phyloP scores from a whole-genome alignment of 352 stramenopile genomes.

The Pythium apleroticum region DNA sequence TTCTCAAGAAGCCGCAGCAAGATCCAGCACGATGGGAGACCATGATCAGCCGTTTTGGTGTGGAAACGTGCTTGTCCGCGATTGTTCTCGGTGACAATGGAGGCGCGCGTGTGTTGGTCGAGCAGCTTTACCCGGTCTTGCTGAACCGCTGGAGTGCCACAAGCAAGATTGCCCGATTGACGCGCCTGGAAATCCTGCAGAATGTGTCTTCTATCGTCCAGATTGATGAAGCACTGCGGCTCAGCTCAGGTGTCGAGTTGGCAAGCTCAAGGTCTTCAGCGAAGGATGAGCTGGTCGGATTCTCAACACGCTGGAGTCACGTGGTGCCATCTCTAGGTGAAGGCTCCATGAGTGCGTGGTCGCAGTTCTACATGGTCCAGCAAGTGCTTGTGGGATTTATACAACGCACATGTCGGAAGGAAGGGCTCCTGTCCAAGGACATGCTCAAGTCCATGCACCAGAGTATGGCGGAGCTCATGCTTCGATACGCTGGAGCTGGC shows the following conservation, averaged over 20 bases:
- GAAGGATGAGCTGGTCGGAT: constrained; percentile 11
- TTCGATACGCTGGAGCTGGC: constrained; percentile 66
- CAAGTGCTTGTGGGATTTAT: constrained; percentile 36
- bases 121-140: constrained; percentile 57
- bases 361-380: constrained; percentile 65
- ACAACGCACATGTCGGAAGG: constrained; percentile 27
- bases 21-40: constrained; percentile 39
- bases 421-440: constrained; percentile 37
- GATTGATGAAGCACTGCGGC: constrained; percentile 49
- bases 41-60: constrained; percentile 44
- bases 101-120: constrained; percentile 51
- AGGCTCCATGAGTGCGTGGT: constrained; percentile 58
- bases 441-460: constrained; percentile 30
- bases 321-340: constrained; percentile 44
- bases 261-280: background rate
- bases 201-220: constrained; percentile 63
- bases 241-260: constrained; percentile 6
- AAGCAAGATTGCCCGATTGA: constrained; percentile 40
- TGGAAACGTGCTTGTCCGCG: constrained; percentile 50
- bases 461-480: constrained; percentile 46
- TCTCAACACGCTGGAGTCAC: constrained; percentile 42
- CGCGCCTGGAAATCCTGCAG: constrained; percentile 61
- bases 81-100: constrained; percentile 45
- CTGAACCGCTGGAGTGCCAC: constrained; percentile 61
- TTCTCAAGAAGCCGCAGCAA: constrained; percentile 31